Percentiles rank a stretch among this genome's conserved stretches.
phyloP scores from a whole-genome alignment of 495 filamentous ascomycete species.

The Chaetomium fimeti region DNA sequence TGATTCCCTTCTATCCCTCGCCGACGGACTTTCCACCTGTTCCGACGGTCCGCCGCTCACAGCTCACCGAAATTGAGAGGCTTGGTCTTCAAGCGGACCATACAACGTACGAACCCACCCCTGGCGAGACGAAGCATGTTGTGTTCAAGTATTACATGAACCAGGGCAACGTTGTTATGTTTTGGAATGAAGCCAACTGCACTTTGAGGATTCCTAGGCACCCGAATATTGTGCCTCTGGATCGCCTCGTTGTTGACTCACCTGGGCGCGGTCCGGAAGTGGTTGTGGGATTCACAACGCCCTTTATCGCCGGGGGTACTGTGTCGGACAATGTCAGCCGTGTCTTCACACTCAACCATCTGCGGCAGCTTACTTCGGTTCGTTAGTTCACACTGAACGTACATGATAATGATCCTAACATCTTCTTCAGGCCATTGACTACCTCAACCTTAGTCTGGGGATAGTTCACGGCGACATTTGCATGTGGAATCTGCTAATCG shows the following conservation, averaged over 20 bases:
- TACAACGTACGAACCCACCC: constrained; percentile 9
- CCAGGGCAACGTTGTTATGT: constrained; percentile 12
- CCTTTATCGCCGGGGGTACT: constrained; percentile 15
- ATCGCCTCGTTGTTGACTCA: constrained; percentile 37
- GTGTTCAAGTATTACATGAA: constrained; percentile 24
- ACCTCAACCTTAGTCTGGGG: constrained; percentile 21
- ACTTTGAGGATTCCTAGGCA: constrained; percentile 36
- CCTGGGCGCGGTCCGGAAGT: background rate
- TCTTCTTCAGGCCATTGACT: constrained; percentile 17
- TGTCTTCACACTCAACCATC: constrained; percentile 20
- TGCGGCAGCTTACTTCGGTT: constrained; percentile 12
- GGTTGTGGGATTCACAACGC: constrained; percentile 22
- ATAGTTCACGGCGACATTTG: constrained; percentile 19
- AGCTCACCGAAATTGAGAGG: constrained; percentile 19
- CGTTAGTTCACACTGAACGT: too few relatives aligned
- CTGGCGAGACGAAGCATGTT: constrained; percentile 13
- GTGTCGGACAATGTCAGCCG: constrained; percentile 7
- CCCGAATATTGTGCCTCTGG: constrained; percentile 39
- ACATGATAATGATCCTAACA: too few relatives aligned
- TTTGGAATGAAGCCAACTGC: constrained; percentile 42
- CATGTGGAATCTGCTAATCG: constrained; percentile 19
- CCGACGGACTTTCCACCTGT: background rate
- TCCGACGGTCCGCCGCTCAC: constrained; percentile 12
- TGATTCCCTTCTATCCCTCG: constrained; percentile 11
- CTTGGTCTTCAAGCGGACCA: constrained; percentile 19